These are phyloP conservation scores for Yarrowia sp. DNA, from an alignment of 805 yeast species.

Conservation along the genomic window DNA sequence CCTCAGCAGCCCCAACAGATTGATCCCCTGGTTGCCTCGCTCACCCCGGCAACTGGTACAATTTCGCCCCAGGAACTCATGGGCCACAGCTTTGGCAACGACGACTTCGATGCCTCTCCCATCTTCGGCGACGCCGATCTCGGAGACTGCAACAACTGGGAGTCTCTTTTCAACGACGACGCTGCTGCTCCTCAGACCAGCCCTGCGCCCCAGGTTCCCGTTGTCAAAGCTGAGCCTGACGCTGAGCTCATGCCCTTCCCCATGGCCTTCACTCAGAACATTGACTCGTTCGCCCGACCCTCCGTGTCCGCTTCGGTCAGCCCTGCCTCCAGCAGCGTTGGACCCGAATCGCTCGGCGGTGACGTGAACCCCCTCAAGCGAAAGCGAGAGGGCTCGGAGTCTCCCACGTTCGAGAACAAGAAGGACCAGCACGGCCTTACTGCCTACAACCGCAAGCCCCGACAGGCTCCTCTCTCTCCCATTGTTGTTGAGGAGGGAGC, in stretches of 20 bases:
- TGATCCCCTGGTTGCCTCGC: constrained; percentile 27
- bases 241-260: constrained; percentile 24
- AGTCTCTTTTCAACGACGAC: constrained; percentile 39
- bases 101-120: constrained; percentile 37
- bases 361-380: constrained; percentile 21
- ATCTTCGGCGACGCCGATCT: constrained; percentile 37
- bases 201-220: background rate
- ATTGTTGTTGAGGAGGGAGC: constrained; percentile 51
- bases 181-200: constrained; percentile 6
- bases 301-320: constrained; percentile 17
- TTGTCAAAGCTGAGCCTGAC: constrained; percentile 20
- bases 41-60: constrained; percentile 28
- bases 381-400: constrained; percentile 31
- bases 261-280: constrained; percentile 25
- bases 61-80: constrained; percentile 27
- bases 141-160: constrained; percentile 36
- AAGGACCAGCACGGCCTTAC: constrained; percentile 74
- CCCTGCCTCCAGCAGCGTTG: constrained; percentile 27
- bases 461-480: constrained; percentile 69
- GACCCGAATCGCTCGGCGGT: constrained; percentile 6
- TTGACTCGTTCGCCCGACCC: constrained; percentile 5
- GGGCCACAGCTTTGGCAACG: constrained; percentile 17
- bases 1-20: constrained; percentile 16
- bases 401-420: constrained; percentile 36
- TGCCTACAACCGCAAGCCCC: constrained; percentile 73